Conservation (phyloP, 148 eudicot genomes). For the Dysphania ambrosioides region DNA sequence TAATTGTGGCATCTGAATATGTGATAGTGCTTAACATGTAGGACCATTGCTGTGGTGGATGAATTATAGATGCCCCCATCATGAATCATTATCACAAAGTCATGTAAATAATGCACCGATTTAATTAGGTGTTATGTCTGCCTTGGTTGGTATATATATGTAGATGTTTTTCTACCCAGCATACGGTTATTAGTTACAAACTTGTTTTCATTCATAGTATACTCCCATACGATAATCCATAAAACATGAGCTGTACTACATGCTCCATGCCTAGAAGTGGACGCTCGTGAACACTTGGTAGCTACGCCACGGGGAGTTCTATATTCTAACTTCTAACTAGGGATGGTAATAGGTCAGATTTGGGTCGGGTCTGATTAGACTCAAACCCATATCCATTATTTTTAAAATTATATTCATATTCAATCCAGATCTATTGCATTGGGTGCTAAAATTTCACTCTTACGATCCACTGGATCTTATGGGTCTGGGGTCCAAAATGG, state of each 20-base stretch:
- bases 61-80: background rate
- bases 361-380: too few species aligned
- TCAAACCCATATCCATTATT: too few species aligned
- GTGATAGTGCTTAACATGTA: background rate
- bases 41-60: slow-evolving; percentile 2
- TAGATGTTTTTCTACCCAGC: background rate
- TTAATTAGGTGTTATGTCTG: slow-evolving; percentile 12
- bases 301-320: background rate
- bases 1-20: background rate
- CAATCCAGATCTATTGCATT: too few species aligned
- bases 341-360: too few species aligned
- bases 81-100: slow-evolving; percentile 1
- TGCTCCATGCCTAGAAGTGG: background rate
- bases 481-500: too few species aligned
- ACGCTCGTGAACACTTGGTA: background rate
- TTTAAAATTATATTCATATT: too few species aligned
- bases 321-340: too few species aligned
- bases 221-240: background rate
- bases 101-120: slow-evolving; percentile 8
- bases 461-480: too few species aligned
- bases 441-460: too few species aligned
- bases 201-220: background rate
- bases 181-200: background rate
- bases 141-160: background rate
- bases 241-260: background rate